Evolutionary conservation across 192 early-diverging fungal genomes (phyloP), one percentile per base, ranked within the genome.

Genomic region (Dispira simplex): DNA sequence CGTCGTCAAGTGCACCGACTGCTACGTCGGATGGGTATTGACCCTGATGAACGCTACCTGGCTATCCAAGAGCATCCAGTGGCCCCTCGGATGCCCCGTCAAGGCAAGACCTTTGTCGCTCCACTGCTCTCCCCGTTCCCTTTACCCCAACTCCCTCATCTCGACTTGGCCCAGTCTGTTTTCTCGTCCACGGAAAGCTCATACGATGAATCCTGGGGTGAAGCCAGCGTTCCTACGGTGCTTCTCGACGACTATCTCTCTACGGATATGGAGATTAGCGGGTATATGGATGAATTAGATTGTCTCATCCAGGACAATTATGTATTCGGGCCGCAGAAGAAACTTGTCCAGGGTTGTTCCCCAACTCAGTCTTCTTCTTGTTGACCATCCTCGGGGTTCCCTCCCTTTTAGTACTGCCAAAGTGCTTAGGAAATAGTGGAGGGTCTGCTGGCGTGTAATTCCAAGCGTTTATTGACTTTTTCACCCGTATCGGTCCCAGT

Each of bases 161-260:
- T 53, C 51, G 51, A 53, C 18, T 26, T 53, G 51, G 51, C 51
- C 10, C 51, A 53, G 51, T 53, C 51, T 11, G 51, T 53, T 20
- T 53, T 20, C 26, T 53, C 51, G 9, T 53, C 51, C 51, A 53
- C 51, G 13, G 51, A n/a, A 20, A 53, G 51, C 18, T 25, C 21
- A 9, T 20, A 53, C 51, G 51, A 53, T 20, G 51, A 20, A 11
- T 26, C 26, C 21, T 25, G 20, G 51, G 21, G 20, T 2, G 51
- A 53, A 53, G 21, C 11, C n/a, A 53, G 51, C 18, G 51, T 53
- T 26, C 51, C 51, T 20, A 53, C 51, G 51, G 20, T 53, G 9
- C 18, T 53, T 11, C 20, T 53, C 21, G 51, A 53, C 51, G 18
- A 53, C 12, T n/a, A 25, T 11, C 51, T 26, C 21, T 11, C 20